phyloP scores from a whole-genome alignment of 495 filamentous ascomycete genomes.

The Cairneyella variabilis region DNA sequence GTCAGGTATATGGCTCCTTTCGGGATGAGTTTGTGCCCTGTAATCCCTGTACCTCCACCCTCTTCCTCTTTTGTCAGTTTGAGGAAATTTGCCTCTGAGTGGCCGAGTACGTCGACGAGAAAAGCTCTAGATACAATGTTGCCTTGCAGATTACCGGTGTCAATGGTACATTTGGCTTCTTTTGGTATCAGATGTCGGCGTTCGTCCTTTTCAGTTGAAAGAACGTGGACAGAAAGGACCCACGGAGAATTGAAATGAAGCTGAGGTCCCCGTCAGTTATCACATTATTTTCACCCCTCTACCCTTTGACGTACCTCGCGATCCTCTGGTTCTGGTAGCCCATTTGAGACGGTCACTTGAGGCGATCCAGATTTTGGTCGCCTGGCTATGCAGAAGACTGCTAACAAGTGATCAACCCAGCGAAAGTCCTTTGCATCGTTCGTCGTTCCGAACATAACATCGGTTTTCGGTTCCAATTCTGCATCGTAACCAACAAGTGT shows the following conservation, averaged over 20 bases:
- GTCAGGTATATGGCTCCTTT: no score
- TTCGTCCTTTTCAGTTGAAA: slow-evolving; percentile 5
- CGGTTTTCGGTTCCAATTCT: background rate
- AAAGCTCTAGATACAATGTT: background rate
- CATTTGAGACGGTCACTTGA: background rate
- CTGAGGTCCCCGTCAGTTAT: background rate
- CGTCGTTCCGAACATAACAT: background rate
- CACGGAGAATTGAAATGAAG: background rate
- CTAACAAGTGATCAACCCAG: background rate
- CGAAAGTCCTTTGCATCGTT: background rate
- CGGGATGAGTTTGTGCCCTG: background rate
- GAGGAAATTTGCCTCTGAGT: background rate
- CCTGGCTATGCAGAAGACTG: background rate
- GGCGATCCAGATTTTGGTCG: no score
- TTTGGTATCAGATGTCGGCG: slow-evolving; percentile 1
- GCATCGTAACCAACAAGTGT: slow-evolving; percentile 7
- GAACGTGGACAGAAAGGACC: slow-evolving; percentile 10
- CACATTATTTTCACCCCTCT: no score
- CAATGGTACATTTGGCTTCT: slow-evolving; percentile 14
- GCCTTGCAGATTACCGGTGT: background rate
- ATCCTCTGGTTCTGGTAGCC: background rate
- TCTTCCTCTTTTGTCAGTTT: background rate
- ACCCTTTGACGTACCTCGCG: background rate
- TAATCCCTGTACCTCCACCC: background rate
- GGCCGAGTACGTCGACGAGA: background rate